Percentiles rank a stretch among this genome's conserved stretches.
These are phyloP conservation scores for Paxillus rubicundulus DNA, from an alignment of 768 basidiomycete genomes.

Conservation along the genomic window DNA sequence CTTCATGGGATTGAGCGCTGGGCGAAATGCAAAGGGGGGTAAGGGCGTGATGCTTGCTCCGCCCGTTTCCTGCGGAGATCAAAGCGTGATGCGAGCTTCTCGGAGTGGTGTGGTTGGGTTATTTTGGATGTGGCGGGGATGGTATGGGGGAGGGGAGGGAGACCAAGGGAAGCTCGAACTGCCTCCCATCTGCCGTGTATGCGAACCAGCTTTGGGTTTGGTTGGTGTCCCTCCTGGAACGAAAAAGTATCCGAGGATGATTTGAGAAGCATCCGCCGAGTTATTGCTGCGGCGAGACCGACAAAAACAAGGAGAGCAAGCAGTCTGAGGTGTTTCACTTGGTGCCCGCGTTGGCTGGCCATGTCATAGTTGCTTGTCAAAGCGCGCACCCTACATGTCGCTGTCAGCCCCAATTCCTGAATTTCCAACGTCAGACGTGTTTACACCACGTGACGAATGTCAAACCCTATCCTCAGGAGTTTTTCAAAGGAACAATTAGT, in stretches of 20 bases:
- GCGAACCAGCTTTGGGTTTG: background rate
- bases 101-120: background rate
- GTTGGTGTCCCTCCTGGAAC: background rate
- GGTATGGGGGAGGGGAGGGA: constrained; percentile 23
- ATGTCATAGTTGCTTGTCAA: constrained; percentile 16
- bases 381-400: background rate
- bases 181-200: constrained; percentile 34
- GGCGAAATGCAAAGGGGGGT: constrained; percentile 23
- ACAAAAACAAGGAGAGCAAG: constrained; percentile 22
- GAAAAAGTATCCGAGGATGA: background rate
- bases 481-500: too few relatives aligned
- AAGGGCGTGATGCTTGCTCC: constrained; percentile 9
- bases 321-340: constrained; percentile 13
- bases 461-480: background rate
- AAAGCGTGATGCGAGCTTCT: constrained; percentile 21
- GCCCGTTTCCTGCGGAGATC: constrained; percentile 19
- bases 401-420: background rate
- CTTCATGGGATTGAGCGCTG: constrained; percentile 3
- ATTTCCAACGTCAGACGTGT: background rate
- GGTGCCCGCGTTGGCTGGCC: constrained; percentile 15
- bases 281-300: constrained; percentile 20
- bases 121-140: background rate
- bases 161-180: constrained; percentile 30
- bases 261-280: constrained; percentile 11
- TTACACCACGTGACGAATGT: constrained; percentile 7